These are phyloP conservation scores for Cordyceps javanica DNA, from an alignment of 2,329 filamentous ascomycete genomes.

Conservation along the genomic window DNA sequence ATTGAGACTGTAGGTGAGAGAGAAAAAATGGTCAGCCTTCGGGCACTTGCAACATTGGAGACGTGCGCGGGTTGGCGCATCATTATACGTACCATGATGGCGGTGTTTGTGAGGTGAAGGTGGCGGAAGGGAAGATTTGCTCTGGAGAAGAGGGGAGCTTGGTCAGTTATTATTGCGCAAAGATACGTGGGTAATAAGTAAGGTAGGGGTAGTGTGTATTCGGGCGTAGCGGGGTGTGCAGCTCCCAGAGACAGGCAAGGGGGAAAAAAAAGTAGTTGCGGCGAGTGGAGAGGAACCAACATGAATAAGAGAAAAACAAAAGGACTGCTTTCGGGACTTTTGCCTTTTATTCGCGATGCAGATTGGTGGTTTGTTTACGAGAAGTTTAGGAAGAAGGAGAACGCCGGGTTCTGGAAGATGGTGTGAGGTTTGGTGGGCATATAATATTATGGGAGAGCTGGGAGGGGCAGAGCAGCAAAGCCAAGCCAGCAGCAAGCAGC, in stretches of 20 bases:
- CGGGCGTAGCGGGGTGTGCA: conserved; percentile 7
- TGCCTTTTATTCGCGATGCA: not conserved
- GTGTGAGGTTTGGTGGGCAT: conserved; percentile 7
- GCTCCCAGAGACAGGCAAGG: not conserved
- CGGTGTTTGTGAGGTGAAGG: conserved; percentile 4
- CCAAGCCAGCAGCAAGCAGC: too few species aligned
- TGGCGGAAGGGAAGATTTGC: not conserved
- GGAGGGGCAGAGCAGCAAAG: not conserved
- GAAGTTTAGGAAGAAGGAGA: not conserved
- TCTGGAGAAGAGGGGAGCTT: conserved; percentile 11
- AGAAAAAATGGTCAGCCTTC: not conserved
- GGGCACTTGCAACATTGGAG: not conserved
- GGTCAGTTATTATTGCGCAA: conserved; percentile 12
- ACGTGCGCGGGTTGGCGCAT: not conserved
- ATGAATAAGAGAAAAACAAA: not conserved
- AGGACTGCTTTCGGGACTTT: not conserved
- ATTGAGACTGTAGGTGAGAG: conserved; percentile 54
- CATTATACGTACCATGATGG: conserved; percentile 10
- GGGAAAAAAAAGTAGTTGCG: not conserved
- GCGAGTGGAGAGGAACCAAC: not conserved
- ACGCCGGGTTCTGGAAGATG: not conserved
- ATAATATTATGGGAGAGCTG: not conserved
- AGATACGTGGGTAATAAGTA: too few species aligned
- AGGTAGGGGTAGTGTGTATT: not conserved
- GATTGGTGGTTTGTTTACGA: not conserved